Evolutionary conservation across 2,329 filamentous ascomycete species (phyloP).

Genomic region (Intubia oerlemansii): DNA sequence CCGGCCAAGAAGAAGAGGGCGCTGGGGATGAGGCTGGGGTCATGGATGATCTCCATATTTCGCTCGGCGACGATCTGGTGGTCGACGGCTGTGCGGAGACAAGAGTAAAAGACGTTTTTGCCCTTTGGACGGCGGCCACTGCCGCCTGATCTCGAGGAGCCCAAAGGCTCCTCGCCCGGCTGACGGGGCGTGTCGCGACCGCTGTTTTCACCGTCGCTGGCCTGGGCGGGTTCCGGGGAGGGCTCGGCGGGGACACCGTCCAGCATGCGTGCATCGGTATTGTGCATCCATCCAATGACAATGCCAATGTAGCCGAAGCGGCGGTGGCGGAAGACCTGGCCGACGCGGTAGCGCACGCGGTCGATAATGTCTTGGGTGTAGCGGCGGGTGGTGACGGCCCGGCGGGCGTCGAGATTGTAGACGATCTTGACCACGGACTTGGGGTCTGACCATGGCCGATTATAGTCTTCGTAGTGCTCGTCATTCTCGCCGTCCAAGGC

Average conservation of each 20-base stretch:
- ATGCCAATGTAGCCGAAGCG: slow-evolving; percentile 63
- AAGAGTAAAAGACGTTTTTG: slow-evolving; percentile 70
- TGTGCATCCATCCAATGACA: slow-evolving; percentile 67
- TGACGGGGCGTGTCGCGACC: not conserved
- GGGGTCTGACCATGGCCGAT: not conserved
- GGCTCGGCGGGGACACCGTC: not conserved
- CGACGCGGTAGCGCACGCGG: slow-evolving; percentile 44
- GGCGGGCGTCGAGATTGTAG: slow-evolving; percentile 21
- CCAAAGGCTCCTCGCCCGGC: too few species aligned
- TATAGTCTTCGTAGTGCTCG: not conserved
- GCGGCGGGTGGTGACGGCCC: slow-evolving; percentile 14
- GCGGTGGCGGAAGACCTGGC: slow-evolving; percentile 66
- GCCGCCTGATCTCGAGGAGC: too few species aligned
- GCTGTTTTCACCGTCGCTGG: slow-evolving; percentile 8
- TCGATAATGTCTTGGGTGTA: slow-evolving; percentile 15
- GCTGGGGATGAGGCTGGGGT: slow-evolving; percentile 24
- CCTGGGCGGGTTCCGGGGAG: slow-evolving; percentile 12
- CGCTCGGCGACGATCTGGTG: slow-evolving; percentile 58
- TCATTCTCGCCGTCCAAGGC: slow-evolving; percentile 3
- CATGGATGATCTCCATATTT: slow-evolving; percentile 46
- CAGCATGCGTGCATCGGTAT: slow-evolving; percentile 8
- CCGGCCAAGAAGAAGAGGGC: slow-evolving; percentile 51
- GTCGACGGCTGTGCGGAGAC: slow-evolving; percentile 31
- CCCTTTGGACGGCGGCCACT: slow-evolving; percentile 14
- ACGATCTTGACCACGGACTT: too few species aligned